Conservation (phyloP, 2,329 filamentous ascomycete genomes). For the Tolypocladium sp. region DNA sequence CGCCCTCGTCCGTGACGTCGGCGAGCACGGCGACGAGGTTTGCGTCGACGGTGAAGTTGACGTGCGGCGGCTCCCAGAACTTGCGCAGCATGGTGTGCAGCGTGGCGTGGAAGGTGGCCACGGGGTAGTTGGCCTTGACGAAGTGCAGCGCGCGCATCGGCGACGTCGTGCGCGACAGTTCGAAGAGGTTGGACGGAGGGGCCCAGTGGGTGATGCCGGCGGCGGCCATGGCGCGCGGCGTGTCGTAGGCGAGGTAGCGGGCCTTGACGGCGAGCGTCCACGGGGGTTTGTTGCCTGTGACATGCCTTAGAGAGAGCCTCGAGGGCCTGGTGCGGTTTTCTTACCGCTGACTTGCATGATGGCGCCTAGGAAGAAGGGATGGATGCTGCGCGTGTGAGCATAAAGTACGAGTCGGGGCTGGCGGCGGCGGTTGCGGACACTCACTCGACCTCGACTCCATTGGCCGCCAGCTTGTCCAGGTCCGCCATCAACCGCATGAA, state of each 20-base stretch:
- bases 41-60: conserved; percentile 50
- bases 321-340: conserved; percentile 3
- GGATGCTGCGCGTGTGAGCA: conserved; percentile 40
- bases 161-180: conserved; percentile 33
- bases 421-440: conserved; percentile 17
- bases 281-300: conserved; percentile 61
- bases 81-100: conserved; percentile 47
- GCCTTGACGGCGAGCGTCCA: conserved; percentile 64
- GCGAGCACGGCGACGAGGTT: conserved; percentile 33
- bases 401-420: too few relatives aligned
- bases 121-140: conserved; percentile 50
- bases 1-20: conserved; percentile 6
- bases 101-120: conserved; percentile 38
- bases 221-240: conserved; percentile 25
- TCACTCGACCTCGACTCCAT: conserved; percentile 59
- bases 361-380: conserved; percentile 63
- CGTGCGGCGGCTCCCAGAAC: conserved; percentile 53
- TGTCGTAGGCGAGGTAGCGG: conserved; percentile 38
- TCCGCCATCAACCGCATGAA: conserved; percentile 51
- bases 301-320: neutral
- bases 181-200: conserved; percentile 34
- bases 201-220: conserved; percentile 26
- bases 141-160: conserved; percentile 58
- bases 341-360: conserved; percentile 52
- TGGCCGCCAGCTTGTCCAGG: conserved; percentile 39